Conservation (phyloP, 495 filamentous ascomycete genomes). For the Aspergillus hancockii region DNA sequence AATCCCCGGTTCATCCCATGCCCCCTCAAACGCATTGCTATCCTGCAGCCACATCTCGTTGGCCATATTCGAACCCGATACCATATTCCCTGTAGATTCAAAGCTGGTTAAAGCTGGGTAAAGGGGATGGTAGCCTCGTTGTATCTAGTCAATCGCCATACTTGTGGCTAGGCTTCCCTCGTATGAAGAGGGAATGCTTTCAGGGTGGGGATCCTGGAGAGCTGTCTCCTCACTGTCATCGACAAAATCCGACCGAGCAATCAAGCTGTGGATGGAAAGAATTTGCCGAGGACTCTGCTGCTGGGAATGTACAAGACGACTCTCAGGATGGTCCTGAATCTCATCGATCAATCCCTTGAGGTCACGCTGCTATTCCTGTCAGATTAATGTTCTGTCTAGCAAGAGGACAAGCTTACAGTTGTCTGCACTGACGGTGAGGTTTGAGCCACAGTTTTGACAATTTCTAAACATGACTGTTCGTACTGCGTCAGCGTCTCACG, state of each 20-base stretch:
- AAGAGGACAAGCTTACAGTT: background rate
- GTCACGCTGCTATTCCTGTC: background rate
- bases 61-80: background rate
- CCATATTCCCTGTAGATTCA: background rate
- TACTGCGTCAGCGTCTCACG: background rate
- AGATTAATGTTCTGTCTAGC: background rate
- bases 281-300: background rate
- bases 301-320: background rate
- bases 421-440: background rate
- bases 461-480: background rate
- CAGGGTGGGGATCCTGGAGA: background rate
- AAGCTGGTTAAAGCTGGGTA: background rate
- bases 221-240: background rate
- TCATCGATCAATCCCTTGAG: background rate
- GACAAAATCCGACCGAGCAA: background rate
- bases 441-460: background rate
- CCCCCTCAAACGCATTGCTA: background rate
- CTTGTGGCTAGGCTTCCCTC: background rate
- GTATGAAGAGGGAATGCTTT: background rate
- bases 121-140: background rate
- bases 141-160: background rate
- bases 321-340: background rate
- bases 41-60: background rate
- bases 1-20: background rate
- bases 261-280: background rate